Evolutionary conservation across 169 alveolate genomes (phyloP).

Genomic region (Nephromyces sp.): DNA sequence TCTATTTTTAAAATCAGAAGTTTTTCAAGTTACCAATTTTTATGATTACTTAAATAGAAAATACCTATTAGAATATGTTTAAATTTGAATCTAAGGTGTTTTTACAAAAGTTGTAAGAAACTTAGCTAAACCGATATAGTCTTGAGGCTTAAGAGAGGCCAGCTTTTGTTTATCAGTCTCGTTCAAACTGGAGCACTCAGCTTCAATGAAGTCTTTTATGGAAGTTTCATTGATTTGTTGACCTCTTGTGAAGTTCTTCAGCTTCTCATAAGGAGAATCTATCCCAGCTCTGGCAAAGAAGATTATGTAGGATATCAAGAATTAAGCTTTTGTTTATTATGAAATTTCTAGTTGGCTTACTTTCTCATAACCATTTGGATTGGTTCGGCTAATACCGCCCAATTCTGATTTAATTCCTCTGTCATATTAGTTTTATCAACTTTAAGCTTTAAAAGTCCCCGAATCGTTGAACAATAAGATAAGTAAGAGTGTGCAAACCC

Average conservation of each 20-base stretch:
- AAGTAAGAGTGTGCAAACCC: constrained; percentile 55
- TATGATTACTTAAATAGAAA: too few relatives aligned
- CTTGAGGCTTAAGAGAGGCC: neutral
- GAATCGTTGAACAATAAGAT: constrained; percentile 60
- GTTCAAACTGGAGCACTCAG: neutral
- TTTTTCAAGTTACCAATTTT: too few relatives aligned
- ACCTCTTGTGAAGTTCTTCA: constrained; percentile 14
- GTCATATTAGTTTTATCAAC: constrained; percentile 48
- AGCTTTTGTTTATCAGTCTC: neutral
- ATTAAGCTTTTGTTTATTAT: neutral
- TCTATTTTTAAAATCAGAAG: too few relatives aligned
- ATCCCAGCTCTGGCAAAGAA: neutral
- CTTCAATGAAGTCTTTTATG: neutral
- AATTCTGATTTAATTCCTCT: constrained; percentile 71
- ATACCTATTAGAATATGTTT: too few relatives aligned
- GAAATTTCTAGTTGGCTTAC: constrained; percentile 10
- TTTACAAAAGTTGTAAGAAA: too few relatives aligned
- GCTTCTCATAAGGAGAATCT: constrained; percentile 10
- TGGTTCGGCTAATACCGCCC: constrained; percentile 89
- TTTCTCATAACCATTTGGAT: constrained; percentile 76
- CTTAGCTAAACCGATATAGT: constrained; percentile 2
- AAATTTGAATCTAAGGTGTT: too few relatives aligned
- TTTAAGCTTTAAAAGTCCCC: constrained; percentile 68
- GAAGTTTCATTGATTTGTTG: neutral
- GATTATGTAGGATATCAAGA: neutral